Percentiles rank a stretch among this genome's conserved stretches.
Evolutionary conservation across 2,329 filamentous ascomycete genomes (phyloP).

Genomic region (Aaosphaeria pasadenensis): DNA sequence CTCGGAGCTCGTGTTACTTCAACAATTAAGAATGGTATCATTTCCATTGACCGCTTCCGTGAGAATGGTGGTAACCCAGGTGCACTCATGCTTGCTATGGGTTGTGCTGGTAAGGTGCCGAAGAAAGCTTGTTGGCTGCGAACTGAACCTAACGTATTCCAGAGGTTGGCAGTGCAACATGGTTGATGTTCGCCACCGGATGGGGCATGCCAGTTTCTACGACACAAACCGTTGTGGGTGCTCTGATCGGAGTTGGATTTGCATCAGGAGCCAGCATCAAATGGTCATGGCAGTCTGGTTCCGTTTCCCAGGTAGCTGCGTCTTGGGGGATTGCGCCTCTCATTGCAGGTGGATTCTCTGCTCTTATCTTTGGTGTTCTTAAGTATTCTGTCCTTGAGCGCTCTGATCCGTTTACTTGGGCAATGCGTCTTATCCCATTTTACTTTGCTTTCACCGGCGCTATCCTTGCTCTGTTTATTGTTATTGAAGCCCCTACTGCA

Average conservation of each 20-base stretch:
- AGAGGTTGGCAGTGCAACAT: conserved; percentile 50
- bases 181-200: conserved; percentile 55
- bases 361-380: conserved; percentile 49
- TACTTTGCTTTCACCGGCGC: conserved; percentile 50
- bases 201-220: conserved; percentile 60
- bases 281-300: conserved; percentile 23
- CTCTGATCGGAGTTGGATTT: conserved; percentile 59
- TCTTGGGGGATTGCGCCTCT: conserved; percentile 51
- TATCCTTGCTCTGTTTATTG: conserved; percentile 57
- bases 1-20: conserved; percentile 56
- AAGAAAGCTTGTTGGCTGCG: not conserved
- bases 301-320: conserved; percentile 35
- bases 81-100: conserved; percentile 58
- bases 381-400: conserved; percentile 52
- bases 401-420: conserved; percentile 48
- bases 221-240: conserved; percentile 60
- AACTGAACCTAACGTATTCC: not conserved
- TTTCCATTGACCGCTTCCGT: conserved; percentile 48
- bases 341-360: conserved; percentile 48
- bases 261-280: conserved; percentile 33
- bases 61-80: conserved; percentile 40
- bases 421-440: conserved; percentile 47
- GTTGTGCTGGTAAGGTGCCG: conserved; percentile 45
- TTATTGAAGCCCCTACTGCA: conserved; percentile 45
- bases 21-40: conserved; percentile 61